Evolutionary conservation across 208 protist species (phyloP).

Genomic region (Wallacemonas sp.): DNA sequence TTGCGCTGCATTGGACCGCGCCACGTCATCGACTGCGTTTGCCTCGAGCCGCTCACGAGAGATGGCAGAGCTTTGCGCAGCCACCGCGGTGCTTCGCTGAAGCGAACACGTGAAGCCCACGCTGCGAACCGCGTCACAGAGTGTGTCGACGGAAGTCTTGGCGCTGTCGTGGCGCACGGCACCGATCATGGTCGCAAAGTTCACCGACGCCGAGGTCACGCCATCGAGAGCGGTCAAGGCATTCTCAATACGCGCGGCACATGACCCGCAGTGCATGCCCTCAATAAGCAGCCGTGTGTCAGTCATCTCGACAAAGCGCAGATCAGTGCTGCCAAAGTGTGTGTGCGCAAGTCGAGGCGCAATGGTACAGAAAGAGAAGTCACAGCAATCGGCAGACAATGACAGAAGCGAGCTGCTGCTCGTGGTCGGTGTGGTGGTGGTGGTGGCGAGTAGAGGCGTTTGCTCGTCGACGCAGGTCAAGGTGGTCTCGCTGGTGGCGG

Average conservation of each 20-base stretch:
- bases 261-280: slow-evolving; percentile 94
- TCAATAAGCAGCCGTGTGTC: slow-evolving; percentile 57
- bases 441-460: too few species aligned
- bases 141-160: slow-evolving; percentile 19
- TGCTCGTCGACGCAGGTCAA: too few species aligned
- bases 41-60: slow-evolving; percentile 19
- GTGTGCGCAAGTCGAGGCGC: neutral
- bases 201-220: slow-evolving; percentile 59
- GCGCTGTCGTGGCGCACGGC: slow-evolving; percentile 42
- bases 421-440: too few species aligned
- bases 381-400: too few species aligned
- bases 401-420: too few species aligned
- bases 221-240: slow-evolving; percentile 35
- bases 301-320: neutral
- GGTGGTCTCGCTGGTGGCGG: too few species aligned
- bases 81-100: slow-evolving; percentile 20
- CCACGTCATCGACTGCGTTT: slow-evolving; percentile 13
- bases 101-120: slow-evolving; percentile 36
- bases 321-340: neutral
- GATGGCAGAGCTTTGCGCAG: neutral
- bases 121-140: slow-evolving; percentile 25
- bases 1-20: too few species aligned
- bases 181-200: slow-evolving; percentile 71
- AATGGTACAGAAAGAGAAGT: neutral
- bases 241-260: slow-evolving; percentile 86